Evolutionary conservation across 73 alveolate species (phyloP).

Genomic region (Paramecium sonneborni): DNA sequence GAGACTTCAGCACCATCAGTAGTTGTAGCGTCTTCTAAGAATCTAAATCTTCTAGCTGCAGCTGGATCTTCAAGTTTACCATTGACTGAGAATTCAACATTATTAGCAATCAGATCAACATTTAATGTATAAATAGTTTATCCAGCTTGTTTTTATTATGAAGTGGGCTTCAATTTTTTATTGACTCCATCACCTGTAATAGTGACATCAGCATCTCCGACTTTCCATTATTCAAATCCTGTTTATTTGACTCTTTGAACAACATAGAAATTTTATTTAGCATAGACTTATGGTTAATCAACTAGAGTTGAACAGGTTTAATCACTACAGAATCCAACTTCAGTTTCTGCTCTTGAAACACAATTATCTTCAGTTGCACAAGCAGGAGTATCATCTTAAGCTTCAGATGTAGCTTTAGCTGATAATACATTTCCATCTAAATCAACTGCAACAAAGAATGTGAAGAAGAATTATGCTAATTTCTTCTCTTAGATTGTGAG

Average conservation of each 20-base stretch:
- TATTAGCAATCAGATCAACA: background rate
- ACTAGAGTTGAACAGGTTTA: background rate
- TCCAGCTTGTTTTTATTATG: background rate
- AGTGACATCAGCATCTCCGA: background rate
- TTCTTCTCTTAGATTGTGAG: background rate
- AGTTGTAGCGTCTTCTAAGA: background rate
- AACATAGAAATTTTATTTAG: slow-evolving; percentile 25
- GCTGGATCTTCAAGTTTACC: background rate
- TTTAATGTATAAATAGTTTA: background rate
- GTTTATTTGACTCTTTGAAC: background rate
- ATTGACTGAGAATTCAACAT: background rate
- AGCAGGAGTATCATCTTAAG: slow-evolving; percentile 26
- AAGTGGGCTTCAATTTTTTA: background rate
- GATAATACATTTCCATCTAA: background rate
- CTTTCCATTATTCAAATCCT: slow-evolving; percentile 29
- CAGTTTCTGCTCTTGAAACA: slow-evolving; percentile 34
- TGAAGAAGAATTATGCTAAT: background rate
- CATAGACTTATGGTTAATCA: background rate
- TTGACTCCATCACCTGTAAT: slow-evolving; percentile 32
- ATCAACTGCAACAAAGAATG: slow-evolving; percentile 13
- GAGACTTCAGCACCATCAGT: slow-evolving; percentile 25
- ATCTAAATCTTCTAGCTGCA: background rate
- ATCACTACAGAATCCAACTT: background rate
- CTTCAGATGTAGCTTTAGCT: background rate
- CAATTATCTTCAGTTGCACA: slow-evolving; percentile 43